Conservation (phyloP, 2,329 filamentous ascomycete genomes). For the Neonectria punicea region DNA sequence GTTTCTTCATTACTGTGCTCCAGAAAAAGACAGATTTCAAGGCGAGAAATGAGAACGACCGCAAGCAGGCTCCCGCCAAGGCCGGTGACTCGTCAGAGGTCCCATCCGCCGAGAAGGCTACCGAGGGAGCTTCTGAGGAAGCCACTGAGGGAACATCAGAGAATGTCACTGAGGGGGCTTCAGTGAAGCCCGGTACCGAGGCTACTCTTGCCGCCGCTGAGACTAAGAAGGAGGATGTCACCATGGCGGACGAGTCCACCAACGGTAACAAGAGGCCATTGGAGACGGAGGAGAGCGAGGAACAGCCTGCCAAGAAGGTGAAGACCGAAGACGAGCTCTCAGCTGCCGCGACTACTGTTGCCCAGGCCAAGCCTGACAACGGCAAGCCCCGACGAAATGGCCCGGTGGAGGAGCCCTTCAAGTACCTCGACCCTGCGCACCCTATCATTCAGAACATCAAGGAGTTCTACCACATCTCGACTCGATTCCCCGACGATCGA, state of each 20-base stretch:
- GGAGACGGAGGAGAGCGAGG: constrained; percentile 49
- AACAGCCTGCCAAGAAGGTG: constrained; percentile 59
- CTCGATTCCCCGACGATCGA: constrained; percentile 86
- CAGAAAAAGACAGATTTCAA: constrained; percentile 91
- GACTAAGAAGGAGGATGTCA: constrained; percentile 43
- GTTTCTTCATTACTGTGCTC: constrained; percentile 95
- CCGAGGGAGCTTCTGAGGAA: constrained; percentile 22
- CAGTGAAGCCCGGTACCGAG: constrained; percentile 39
- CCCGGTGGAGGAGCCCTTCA: constrained; percentile 90
- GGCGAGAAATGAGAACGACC: constrained; percentile 74
- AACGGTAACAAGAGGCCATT: constrained; percentile 50
- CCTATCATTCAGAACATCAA: constrained; percentile 81
- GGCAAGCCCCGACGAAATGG: constrained; percentile 57
- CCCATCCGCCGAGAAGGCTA: constrained; percentile 28
- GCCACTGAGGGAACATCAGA: constrained; percentile 3
- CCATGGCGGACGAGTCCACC: constrained; percentile 45
- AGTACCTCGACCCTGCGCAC: constrained; percentile 82
- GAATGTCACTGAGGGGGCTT: constrained; percentile 31
- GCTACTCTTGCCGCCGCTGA: constrained; percentile 14
- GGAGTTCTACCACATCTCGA: constrained; percentile 84
- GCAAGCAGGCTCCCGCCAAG: constrained; percentile 48
- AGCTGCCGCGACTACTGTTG: constrained; percentile 34
- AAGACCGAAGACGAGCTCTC: constrained; percentile 52
- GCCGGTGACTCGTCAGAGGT: constrained; percentile 24
- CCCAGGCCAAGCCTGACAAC: constrained; percentile 41